These are phyloP conservation scores for Wilcoxina mikolae DNA, from an alignment of 495 filamentous ascomycete genomes.

Conservation along the genomic window DNA sequence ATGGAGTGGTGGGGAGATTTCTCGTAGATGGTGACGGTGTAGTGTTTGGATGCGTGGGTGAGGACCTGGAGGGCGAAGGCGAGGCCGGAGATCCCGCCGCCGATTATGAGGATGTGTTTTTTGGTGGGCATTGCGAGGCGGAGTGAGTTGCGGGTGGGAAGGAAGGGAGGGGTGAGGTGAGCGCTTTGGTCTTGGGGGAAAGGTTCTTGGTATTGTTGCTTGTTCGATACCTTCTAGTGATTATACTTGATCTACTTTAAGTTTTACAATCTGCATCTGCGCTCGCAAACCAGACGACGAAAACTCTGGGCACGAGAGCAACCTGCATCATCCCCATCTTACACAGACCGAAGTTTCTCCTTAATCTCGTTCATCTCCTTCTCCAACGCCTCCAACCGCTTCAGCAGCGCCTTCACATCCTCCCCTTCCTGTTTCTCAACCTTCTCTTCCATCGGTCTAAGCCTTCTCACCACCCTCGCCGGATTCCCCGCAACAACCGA, in stretches of 20 bases:
- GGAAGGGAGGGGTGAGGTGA: too few species aligned
- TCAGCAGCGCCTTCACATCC: neutral
- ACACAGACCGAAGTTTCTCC: neutral
- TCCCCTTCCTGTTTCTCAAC: neutral
- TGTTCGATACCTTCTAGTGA: neutral
- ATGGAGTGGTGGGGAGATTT: neutral
- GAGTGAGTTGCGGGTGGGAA: neutral
- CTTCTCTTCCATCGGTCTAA: slow-evolving; percentile 29
- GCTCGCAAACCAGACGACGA: neutral
- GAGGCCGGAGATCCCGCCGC: slow-evolving; percentile 6
- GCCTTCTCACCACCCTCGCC: slow-evolving; percentile 43
- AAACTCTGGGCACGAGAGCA: neutral
- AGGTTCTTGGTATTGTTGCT: neutral
- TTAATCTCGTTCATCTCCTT: slow-evolving; percentile 12
- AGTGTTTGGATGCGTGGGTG: slow-evolving; percentile 11
- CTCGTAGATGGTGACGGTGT: slow-evolving; percentile 15
- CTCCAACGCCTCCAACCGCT: slow-evolving; percentile 1
- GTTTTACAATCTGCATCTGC: neutral
- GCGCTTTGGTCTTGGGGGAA: too few species aligned
- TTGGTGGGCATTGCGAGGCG: neutral
- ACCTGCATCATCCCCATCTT: neutral
- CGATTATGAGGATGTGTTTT: slow-evolving; percentile 2
- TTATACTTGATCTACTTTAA: neutral
- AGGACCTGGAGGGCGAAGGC: slow-evolving; percentile 11
- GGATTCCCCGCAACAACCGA: slow-evolving; percentile 43